Base-by-base conservation (phyloP, 2,329 filamentous ascomycete species). In the Hysterium pulicare region DNA sequence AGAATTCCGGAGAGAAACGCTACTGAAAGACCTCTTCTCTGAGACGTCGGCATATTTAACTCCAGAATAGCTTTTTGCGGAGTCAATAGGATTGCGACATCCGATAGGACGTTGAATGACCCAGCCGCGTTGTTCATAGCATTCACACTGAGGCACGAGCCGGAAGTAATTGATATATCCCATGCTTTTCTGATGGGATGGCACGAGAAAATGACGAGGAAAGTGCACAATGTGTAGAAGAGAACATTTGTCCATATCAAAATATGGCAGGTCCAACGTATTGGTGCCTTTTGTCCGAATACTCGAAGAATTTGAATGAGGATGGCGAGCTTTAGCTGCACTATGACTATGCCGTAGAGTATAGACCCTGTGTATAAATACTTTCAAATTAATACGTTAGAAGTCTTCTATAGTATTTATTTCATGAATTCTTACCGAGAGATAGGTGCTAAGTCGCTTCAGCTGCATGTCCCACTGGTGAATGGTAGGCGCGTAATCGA, bases 1-100 rank as follows among this genome's bases (percentile, higher is more conserved):
- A 66, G 46, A 10, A 65, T 43, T 43, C 64, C 64, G 3, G 63
- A 46, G 4, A 58, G 50, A 34, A 67, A 68, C 9, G 67, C 52
- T 11, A 64, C 24, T 2, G 35, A 38, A 20, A 38, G 17, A 5
- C 16, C 35, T 5, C 21, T 51, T 59, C 11, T 62, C 48, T 61
- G 64, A 28, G 51, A 47, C 51, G 52, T 58, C n/a, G 41, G 53
- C 48, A 66, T 56, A 11, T 61, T 46, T 32, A 69, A 38, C 1
- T 40, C 30, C 63, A 62, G 68, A 35, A 69, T 68, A 11, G 66
- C 51, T 31, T 50, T 48, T 42, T 69, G 67, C 7, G 63, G 65
- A 7, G 69, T 49, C 3, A 66, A 4, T 28, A 69, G 48, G 46
- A 69, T 64, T 9, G 54, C 42, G 4, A 64, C 37, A 34, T 69